Base-by-base conservation (phyloP, 345 rosid species). In the Populus simonii region DNA sequence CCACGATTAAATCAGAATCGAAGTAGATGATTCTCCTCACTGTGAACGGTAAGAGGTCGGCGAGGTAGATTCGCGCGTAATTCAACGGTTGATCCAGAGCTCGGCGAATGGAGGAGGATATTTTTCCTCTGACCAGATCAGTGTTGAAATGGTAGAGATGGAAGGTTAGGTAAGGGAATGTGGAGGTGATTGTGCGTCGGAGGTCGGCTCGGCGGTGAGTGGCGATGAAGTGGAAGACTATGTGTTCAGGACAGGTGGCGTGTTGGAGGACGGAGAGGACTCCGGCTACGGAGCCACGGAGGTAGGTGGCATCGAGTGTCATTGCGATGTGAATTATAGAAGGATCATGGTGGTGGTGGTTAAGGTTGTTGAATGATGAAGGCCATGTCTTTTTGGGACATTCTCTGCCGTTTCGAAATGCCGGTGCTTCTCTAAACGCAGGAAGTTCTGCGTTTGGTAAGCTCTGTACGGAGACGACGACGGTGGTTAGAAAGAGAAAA, bases 281-380 rank as follows among this genome's bases (percentile, higher is more conserved):
- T 2, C 90, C 97, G 71, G 97, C 97, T 70, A 94, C 77, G 27
- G 98, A 92, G 78, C 98, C 97, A 1, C 97, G 97, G 88, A 94
- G 94, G 86, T 94, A 94, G 68, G 85, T 88, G 16, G 88, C 75
- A 88, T 94, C 98, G 79, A 94, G 90, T 36, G 97, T 94, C 98
- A 94, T 92, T 1, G 89, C 89, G 69, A 94, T 85, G 84, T 94
- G 98, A 78, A 92, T 91, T 31, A 82, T 41, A 10, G 87, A 77
- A 9, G 88, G 84, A 18, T 85, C 76, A 84, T 83, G 78, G 53
- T 20, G 38, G 74, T 38, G 39, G 39, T 3, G 47, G 47, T 43
- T 43, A 15, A 43, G 47, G 47, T 31, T 6, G 49, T 23, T 41
- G 72, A 12, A 6, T 25, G 25, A 3, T 47, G 74, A 23, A 4